phyloP scores from a whole-genome alignment of 495 filamentous ascomycete genomes.

The Penicillium crystallinum region DNA sequence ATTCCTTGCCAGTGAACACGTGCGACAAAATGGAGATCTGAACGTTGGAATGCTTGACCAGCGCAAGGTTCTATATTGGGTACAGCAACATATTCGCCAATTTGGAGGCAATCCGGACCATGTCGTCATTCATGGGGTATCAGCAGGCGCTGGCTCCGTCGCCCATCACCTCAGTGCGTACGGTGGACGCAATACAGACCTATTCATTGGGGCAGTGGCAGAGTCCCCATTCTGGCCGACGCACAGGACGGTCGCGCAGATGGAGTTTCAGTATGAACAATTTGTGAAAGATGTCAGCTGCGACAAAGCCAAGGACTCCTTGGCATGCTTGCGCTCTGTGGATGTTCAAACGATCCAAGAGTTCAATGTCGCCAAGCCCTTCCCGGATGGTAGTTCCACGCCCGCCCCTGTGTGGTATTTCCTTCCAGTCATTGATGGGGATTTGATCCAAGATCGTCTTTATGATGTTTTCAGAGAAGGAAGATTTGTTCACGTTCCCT shows the following conservation, averaged over 20 bases:
- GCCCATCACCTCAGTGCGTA: no score
- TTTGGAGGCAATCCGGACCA: no score
- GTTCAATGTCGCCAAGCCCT: constrained; percentile 43
- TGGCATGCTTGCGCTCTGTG: constrained; percentile 52
- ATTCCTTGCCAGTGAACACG: no score
- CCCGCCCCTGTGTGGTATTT: constrained; percentile 45
- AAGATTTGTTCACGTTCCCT: constrained; percentile 55
- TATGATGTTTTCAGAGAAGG: constrained; percentile 50
- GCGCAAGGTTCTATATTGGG: no score
- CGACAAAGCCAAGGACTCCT: constrained; percentile 26
- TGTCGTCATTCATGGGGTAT: no score
- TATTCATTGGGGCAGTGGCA: constrained; percentile 45
- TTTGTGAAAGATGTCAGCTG: constrained; percentile 51
- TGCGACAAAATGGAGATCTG: no score
- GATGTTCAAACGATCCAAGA: constrained; percentile 46
- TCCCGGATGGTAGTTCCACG: constrained; percentile 37
- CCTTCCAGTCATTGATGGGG: constrained; percentile 52
- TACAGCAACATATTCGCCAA: no score
- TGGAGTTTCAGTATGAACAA: constrained; percentile 56
- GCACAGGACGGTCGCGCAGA: constrained; percentile 50
- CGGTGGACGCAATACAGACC: no score
- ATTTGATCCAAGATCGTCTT: constrained; percentile 49
- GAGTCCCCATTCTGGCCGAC: constrained; percentile 61
- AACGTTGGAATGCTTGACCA: no score
- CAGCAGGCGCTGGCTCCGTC: no score